A percentile compares a stretch with the other conserved stretches of the same genome.
phyloP scores from a whole-genome alignment of 495 filamentous ascomycete genomes.

The Aspergillus olivimuriae region DNA sequence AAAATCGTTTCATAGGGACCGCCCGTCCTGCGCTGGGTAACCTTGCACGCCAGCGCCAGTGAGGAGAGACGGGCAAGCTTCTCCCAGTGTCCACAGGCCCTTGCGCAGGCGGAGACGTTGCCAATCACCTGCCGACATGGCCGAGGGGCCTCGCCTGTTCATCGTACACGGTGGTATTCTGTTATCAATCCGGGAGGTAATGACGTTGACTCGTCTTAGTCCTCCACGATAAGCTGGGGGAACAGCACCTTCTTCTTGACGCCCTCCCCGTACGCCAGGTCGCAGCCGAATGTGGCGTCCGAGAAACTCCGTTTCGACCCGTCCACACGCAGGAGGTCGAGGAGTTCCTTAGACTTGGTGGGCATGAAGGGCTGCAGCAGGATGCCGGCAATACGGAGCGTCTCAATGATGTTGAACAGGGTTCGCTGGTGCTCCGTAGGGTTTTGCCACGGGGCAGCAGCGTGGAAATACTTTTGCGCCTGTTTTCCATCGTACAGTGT shows the following conservation, averaged over 20 bases:
- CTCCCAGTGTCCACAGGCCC: slow-evolving; percentile 4
- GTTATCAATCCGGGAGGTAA: neutral
- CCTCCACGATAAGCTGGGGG: slow-evolving; percentile 46
- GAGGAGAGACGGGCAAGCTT: slow-evolving; percentile 8
- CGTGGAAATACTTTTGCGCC: slow-evolving; percentile 66
- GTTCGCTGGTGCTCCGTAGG: slow-evolving; percentile 40
- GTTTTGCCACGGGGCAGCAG: slow-evolving; percentile 51
- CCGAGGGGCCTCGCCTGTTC: neutral
- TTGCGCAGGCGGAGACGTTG: slow-evolving; percentile 13
- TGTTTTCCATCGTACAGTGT: slow-evolving; percentile 29
- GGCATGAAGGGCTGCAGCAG: slow-evolving; percentile 90
- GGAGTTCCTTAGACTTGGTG: slow-evolving; percentile 61
- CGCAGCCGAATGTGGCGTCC: slow-evolving; percentile 49
- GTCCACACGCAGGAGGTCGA: slow-evolving; percentile 74
- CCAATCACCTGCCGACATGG: neutral
- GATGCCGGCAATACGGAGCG: slow-evolving; percentile 74
- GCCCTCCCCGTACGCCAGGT: slow-evolving; percentile 62
- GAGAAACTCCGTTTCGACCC: slow-evolving; percentile 47
- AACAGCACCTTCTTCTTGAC: slow-evolving; percentile 47
- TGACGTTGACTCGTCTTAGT: slow-evolving; percentile 18
- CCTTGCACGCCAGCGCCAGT: slow-evolving; percentile 15
- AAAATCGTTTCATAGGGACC: slow-evolving; percentile 5
- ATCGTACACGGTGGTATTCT: neutral
- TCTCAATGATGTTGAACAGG: slow-evolving; percentile 68
- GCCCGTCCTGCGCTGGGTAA: slow-evolving; percentile 7